These are phyloP conservation scores for Aspergillus coremiiformis DNA, from an alignment of 495 filamentous ascomycete genomes.

Conservation along the genomic window DNA sequence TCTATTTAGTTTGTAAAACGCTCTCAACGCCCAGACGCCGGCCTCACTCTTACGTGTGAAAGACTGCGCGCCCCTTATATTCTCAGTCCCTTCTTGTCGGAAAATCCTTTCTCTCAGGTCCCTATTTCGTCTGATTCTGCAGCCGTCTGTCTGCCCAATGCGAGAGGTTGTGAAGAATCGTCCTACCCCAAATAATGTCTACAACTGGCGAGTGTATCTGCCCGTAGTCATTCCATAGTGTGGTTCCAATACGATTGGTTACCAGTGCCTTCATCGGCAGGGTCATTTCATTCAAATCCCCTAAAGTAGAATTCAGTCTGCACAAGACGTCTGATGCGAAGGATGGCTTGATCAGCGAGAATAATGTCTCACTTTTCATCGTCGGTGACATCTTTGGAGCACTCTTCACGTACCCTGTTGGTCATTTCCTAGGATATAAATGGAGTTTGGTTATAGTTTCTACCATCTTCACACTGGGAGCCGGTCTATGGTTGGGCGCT, in stretches of 20 bases:
- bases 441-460: slow-evolving; percentile 47
- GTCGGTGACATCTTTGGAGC: slow-evolving; percentile 63
- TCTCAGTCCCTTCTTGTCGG: not conserved
- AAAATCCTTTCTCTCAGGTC: not conserved
- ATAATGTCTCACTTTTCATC: slow-evolving; percentile 64
- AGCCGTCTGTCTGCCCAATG: slow-evolving; percentile 20
- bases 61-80: not conserved
- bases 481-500: slow-evolving; percentile 56
- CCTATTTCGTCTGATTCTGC: not conserved
- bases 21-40: slow-evolving; percentile 16
- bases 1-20: slow-evolving; percentile 9
- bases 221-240: slow-evolving; percentile 57
- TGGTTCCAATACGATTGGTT: slow-evolving; percentile 66
- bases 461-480: slow-evolving; percentile 54
- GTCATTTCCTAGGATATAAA: slow-evolving; percentile 51
- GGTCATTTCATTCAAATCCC: slow-evolving; percentile 55
- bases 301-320: slow-evolving; percentile 50
- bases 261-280: slow-evolving; percentile 66
- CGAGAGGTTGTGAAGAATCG: slow-evolving; percentile 56
- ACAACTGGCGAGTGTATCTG: slow-evolving; percentile 68
- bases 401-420: slow-evolving; percentile 51
- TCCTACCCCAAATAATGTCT: slow-evolving; percentile 57
- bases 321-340: slow-evolving; percentile 29
- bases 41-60: slow-evolving; percentile 3
- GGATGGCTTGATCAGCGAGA: slow-evolving; percentile 49